Evolutionary conservation across 2,329 filamentous ascomycete genomes (phyloP), one percentile per base, ranked within the genome.

Genomic region (Colletotrichum magnum): DNA sequence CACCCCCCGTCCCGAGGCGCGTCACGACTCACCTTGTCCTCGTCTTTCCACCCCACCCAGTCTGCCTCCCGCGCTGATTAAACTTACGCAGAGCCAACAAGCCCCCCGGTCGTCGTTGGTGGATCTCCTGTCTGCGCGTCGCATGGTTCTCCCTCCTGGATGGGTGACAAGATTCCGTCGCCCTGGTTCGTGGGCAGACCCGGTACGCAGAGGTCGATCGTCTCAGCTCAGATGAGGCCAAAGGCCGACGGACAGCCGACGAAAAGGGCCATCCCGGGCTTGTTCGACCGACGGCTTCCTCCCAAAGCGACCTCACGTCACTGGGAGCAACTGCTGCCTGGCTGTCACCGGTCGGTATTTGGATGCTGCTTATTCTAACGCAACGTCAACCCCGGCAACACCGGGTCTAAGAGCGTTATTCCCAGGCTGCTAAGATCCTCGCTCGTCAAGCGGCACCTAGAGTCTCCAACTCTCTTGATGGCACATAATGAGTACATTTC

Each of bases 171-270:
- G 15, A 36, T 60, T 51, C 67, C 67, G 26, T 61, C 45, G 62
- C 62, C 67, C 62, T 67, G 67, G 67, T 69, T 69, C 50, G 51
- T 39, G 67, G 66, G 56, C 66, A 69, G n/a, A 66, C 52, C 21
- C 28, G 28, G 54, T 54, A 47, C 32, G n/a, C 28, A 39, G 18
- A 47, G 26, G 47, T 26, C 51, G 65, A 53, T 51, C 60, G 45
- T 52, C 52, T 32, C 52, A 52, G 53, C n/a, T 15, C 39, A 45
- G 26, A 62, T 48, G 36, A 64, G 45, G 45, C 18, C 50, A 54
- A 36, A 56, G 51, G 24, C 21, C n/a, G 43, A 52, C n/a, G 41
- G 24, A 36, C 24, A 47, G 39, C 41, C 45, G 45, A 47, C 26
- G 10, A 10, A 32, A 28, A 12, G 48, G 15, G 2, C 6, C 18